These are phyloP conservation scores for Galeopsis tetrahit DNA, from an alignment of 257 asterid genomes.

Conservation along the genomic window DNA sequence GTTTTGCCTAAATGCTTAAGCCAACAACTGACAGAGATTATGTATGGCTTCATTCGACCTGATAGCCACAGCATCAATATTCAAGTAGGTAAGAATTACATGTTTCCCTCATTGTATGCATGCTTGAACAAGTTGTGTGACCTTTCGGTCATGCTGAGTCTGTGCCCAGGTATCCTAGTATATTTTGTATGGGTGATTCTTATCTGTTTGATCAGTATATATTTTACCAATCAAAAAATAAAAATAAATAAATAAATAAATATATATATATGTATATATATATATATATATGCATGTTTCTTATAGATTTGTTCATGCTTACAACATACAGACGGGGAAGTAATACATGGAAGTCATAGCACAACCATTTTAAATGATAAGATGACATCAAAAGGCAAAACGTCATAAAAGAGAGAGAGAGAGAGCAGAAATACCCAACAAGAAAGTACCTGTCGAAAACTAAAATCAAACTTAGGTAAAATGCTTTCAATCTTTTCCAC, in stretches of 20 bases:
- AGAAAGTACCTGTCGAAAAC: conserved; percentile 62
- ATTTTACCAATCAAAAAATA: background rate
- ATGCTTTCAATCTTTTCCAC: conserved; percentile 68
- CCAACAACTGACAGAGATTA: conserved; percentile 27
- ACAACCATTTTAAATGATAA: conserved; percentile 20
- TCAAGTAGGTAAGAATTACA: conserved; percentile 30
- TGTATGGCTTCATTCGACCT: conserved; percentile 23
- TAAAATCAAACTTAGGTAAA: conserved; percentile 64
- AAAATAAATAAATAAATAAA: too few relatives aligned
- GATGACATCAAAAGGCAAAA: conserved; percentile 26
- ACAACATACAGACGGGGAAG: conserved; percentile 15
- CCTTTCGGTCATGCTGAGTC: background rate
- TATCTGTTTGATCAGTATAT: background rate
- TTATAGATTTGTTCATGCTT: conserved; percentile 12
- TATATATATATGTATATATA: too few relatives aligned
- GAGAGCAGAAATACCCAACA: conserved; percentile 5
- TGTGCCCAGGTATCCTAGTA: background rate
- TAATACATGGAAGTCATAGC: conserved; percentile 22
- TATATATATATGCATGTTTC: background rate
- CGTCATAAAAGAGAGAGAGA: conserved; percentile 23
- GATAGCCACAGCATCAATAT: conserved; percentile 25
- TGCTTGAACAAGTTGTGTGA: background rate
- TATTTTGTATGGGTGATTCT: background rate
- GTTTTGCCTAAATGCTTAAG: conserved; percentile 14
- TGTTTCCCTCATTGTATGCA: background rate